Conservation (phyloP, 139 green algal species). For the Gonium pectorale region DNA sequence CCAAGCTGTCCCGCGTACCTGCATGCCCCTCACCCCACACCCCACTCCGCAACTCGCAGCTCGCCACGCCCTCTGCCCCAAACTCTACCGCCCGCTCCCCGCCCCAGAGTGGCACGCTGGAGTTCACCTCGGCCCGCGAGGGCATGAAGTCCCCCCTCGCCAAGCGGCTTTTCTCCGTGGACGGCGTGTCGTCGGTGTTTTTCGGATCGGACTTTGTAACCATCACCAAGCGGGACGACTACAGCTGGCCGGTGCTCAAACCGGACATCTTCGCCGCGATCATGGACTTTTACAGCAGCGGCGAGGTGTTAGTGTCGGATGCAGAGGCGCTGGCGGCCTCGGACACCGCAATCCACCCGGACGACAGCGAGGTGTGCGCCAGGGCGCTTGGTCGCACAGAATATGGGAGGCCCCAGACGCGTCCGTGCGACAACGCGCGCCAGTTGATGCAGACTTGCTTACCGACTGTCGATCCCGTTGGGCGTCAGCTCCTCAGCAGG, state of each 20-base stretch:
- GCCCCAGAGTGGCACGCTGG: conserved; percentile 66
- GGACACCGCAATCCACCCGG: conserved; percentile 76
- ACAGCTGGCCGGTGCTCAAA: conserved; percentile 89
- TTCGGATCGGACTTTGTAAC: conserved; percentile 98
- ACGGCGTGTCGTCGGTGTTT: conserved; percentile 93
- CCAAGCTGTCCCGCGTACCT: no score
- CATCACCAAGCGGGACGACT: conserved; percentile 90
- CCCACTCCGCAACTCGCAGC: no score
- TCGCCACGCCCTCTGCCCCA: no score
- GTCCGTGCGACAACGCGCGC: no score
- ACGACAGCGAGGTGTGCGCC: conserved; percentile 82
- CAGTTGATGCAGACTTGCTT: no score
- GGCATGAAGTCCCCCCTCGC: conserved; percentile 93
- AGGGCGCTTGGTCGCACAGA: neutral
- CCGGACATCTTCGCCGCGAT: conserved; percentile 96
- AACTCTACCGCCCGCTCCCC: no score
- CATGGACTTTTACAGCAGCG: conserved; percentile 94
- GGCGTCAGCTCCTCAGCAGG: no score
- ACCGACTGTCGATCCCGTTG: no score
- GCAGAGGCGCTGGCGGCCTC: conserved; percentile 44
- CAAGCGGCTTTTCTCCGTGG: conserved; percentile 88
- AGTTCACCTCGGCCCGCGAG: conserved; percentile 86
- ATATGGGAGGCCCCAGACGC: neutral
- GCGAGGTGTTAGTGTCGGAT: conserved; percentile 80
- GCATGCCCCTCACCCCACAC: no score